Percentiles rank a stretch among this genome's conserved stretches.
phyloP scores from a whole-genome alignment of 768 basidiomycete genomes.

The Mycena crocata region DNA sequence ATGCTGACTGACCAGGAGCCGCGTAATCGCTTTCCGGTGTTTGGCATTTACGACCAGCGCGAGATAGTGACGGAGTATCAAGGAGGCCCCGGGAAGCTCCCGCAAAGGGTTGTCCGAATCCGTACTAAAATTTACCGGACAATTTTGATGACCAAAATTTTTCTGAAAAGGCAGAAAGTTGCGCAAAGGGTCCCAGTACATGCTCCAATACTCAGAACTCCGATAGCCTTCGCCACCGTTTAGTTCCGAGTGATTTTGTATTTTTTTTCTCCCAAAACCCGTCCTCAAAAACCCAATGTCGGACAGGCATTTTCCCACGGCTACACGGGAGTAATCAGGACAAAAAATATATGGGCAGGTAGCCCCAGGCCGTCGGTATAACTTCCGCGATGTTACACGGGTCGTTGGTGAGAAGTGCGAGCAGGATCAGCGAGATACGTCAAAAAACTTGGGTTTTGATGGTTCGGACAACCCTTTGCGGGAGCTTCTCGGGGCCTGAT shows the following conservation, averaged over 20 bases:
- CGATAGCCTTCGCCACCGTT: background rate
- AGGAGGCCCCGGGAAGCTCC: too few relatives aligned
- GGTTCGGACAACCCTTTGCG: too few relatives aligned
- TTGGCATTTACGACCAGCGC: background rate
- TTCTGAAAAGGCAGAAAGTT: constrained; percentile 5
- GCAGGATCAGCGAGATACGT: too few relatives aligned
- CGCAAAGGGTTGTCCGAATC: constrained; percentile 3
- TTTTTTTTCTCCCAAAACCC: background rate
- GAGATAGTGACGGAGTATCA: constrained; percentile 2
- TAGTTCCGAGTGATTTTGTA: background rate
- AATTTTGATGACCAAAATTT: background rate
- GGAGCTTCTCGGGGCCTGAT: too few relatives aligned
- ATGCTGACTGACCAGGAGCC: background rate
- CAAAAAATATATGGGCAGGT: too few relatives aligned
- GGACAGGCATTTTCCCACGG: too few relatives aligned
- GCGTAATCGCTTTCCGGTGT: background rate
- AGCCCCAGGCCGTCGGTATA: too few relatives aligned
- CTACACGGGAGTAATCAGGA: too few relatives aligned
- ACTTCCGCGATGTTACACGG: too few relatives aligned
- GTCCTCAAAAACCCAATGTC: constrained; percentile 5
- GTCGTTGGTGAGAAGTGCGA: too few relatives aligned
- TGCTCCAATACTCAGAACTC: background rate
- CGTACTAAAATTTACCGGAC: constrained; percentile 7
- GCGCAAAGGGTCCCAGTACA: constrained; percentile 8
- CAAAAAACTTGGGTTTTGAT: too few relatives aligned